Base-by-base conservation (phyloP, 257 asterid genomes). In the Gentiana straminea region DNA sequence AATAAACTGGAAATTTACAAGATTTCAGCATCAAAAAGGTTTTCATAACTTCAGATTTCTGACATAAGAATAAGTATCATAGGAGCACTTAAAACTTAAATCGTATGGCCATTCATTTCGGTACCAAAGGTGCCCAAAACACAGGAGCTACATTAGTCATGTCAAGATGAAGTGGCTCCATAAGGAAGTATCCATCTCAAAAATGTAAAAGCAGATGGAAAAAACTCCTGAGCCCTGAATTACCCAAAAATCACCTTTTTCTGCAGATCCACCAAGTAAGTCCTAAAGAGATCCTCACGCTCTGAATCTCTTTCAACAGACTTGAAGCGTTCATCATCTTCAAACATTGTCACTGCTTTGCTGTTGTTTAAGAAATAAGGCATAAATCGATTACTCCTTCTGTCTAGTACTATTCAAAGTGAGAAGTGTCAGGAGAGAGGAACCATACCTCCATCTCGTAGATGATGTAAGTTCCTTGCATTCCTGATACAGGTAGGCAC, bases 261-360 rank as follows among this genome's bases (percentile, higher is more conserved):
- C 73, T 83, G 94, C 64, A 91, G 94, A 84, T 91, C 98, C 64
- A 83, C 86, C 80, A 80, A 78, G 70, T 91, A 85, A 77, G 32
- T 85, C 75, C 95, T 84, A 58, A 87, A 91, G 68, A 91, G 88
- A 76, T 91, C 95, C 80, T 87, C 97, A 9, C 98, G 98, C 51
- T 87, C 98, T 51, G 80, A 77, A 72, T 81, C 98, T 67, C 72
- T 83, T 70, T 87, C 97, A 64, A 91, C 95, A 64, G 97, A 93
- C 78, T 91, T 87, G 77, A 91, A 91, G 62, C 97, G 90, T 64
- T 78, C 78, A 83, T 91, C 98, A 54, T 82, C 97, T 69, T 83
- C 98, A 72, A 91, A 85, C 90, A 81, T 84, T 50, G 79, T 64
- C 51, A 83, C 79, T 43, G 98, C 97, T 75, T 91, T 88, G 89